Evolutionary conservation across 805 yeast genomes (phyloP).

Genomic region (Pichia phayaonensis): DNA sequence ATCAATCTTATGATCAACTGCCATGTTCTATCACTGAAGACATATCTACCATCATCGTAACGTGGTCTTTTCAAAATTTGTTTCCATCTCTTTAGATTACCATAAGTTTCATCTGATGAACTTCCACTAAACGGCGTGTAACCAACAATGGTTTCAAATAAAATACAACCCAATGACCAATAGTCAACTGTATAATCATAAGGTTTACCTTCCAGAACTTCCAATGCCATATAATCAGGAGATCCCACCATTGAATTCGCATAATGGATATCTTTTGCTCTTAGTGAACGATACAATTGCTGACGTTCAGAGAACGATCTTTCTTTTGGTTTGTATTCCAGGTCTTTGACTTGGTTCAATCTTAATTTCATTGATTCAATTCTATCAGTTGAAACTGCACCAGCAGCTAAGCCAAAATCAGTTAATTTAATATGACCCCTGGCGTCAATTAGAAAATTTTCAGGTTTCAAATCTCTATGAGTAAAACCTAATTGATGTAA

Average conservation of each 20-base stretch:
- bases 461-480: constrained; percentile 95
- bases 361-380: constrained; percentile 84
- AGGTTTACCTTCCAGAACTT: constrained; percentile 86
- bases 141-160: constrained; percentile 92
- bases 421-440: constrained; percentile 90
- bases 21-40: constrained; percentile 97
- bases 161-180: constrained; percentile 97
- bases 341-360: constrained; percentile 59
- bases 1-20: constrained; percentile 70
- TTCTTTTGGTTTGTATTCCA: constrained; percentile 59
- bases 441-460: constrained; percentile 81
- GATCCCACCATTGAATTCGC: constrained; percentile 97
- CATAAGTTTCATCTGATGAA: constrained; percentile 88
- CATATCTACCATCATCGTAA: constrained; percentile 83
- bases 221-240: constrained; percentile 98
- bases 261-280: constrained; percentile 72
- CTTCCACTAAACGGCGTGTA: constrained; percentile 97
- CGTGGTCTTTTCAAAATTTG: constrained; percentile 83
- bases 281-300: constrained; percentile 67
- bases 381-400: constrained; percentile 85
- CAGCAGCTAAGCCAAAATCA: constrained; percentile 96
- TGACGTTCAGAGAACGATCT: constrained; percentile 84
- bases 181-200: constrained; percentile 96
- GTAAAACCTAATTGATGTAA: constrained; percentile 93
- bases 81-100: constrained; percentile 89